These are phyloP conservation scores for Cyberlindnera suaveolens DNA, from an alignment of 805 yeast genomes.

Conservation along the genomic window DNA sequence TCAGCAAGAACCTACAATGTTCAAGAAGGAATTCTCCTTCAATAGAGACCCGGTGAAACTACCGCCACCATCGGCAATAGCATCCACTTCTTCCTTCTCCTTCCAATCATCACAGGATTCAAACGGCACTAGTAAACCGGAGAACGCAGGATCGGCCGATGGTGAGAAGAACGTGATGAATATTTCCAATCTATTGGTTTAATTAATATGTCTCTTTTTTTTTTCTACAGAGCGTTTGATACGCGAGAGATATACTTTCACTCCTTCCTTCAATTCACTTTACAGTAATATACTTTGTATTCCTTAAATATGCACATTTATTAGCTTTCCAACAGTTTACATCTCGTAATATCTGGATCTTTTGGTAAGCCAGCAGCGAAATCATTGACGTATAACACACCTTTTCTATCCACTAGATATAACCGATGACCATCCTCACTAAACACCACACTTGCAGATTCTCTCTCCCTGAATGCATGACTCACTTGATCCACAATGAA, in stretches of 20 bases:
- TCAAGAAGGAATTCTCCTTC: conserved; percentile 15
- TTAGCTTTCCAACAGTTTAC: conserved; percentile 33
- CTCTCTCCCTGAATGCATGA: conserved; percentile 62
- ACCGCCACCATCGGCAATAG: conserved; percentile 15
- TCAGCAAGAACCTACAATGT: conserved; percentile 1
- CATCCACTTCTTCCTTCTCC: conserved; percentile 5
- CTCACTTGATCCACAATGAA: conserved; percentile 68
- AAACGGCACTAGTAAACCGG: not conserved
- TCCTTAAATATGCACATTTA: no score
- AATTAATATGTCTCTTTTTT: not conserved
- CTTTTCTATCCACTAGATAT: conserved; percentile 75
- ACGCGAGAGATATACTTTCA: not conserved
- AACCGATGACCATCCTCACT: conserved; percentile 78
- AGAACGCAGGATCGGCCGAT: no score
- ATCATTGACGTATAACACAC: conserved; percentile 71
- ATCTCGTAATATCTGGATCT: conserved; percentile 57
- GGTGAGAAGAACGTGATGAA: conserved; percentile 15
- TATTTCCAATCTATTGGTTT: conserved; percentile 17
- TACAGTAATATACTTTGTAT: not conserved
- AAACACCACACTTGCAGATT: conserved; percentile 74
- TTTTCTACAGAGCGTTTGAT: not conserved
- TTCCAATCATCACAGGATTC: not conserved
- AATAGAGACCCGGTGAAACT: conserved; percentile 7
- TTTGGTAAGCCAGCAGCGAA: conserved; percentile 78
- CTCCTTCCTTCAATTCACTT: not conserved